Evolutionary conservation across 2,329 filamentous ascomycete genomes (phyloP).

Genomic region (Waltergamsia citrina): DNA sequence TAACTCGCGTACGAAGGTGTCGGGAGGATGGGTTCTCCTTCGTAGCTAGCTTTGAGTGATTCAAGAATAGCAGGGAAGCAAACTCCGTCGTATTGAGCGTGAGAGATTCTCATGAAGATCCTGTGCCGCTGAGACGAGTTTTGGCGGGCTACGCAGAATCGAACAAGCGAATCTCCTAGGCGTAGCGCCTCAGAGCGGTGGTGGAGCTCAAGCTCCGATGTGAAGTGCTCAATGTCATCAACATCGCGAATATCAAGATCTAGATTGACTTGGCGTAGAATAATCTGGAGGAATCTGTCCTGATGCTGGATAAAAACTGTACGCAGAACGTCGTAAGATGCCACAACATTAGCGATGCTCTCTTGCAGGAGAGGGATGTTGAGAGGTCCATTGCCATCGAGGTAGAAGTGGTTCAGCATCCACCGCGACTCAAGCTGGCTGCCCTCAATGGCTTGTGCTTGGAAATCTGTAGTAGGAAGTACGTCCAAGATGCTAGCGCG

Average conservation of each 20-base stretch:
- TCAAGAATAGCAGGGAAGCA: slow-evolving; percentile 27
- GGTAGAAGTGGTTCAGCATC: slow-evolving; percentile 6
- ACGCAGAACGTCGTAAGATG: slow-evolving; percentile 14
- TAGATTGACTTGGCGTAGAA: slow-evolving; percentile 5
- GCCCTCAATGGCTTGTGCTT: slow-evolving; percentile 2
- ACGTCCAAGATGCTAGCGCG: slow-evolving; percentile 8
- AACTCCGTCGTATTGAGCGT: slow-evolving; percentile 36
- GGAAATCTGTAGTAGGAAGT: slow-evolving; percentile 4
- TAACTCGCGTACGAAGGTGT: slow-evolving; percentile 19
- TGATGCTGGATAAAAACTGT: slow-evolving; percentile 5
- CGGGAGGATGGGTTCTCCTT: slow-evolving; percentile 14
- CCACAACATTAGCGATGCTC: slow-evolving; percentile 53
- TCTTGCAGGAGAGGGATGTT: slow-evolving; percentile 20
- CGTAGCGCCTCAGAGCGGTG: too few relatives aligned
- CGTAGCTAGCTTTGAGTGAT: slow-evolving; percentile 25
- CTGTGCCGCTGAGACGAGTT: slow-evolving; percentile 2
- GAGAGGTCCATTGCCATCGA: slow-evolving; percentile 1
- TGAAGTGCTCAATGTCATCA: slow-evolving; percentile 6
- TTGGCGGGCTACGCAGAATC: slow-evolving; percentile 2
- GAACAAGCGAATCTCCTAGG: slow-evolving; percentile 2
- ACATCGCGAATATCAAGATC: slow-evolving; percentile 3
- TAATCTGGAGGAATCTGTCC: slow-evolving; percentile 4
- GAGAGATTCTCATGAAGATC: slow-evolving; percentile 20
- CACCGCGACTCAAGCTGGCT: slow-evolving; percentile 10
- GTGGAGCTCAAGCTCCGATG: slow-evolving; percentile 2